phyloP scores from a whole-genome alignment of 768 basidiomycete species.

The Psilocybe tampanensis region DNA sequence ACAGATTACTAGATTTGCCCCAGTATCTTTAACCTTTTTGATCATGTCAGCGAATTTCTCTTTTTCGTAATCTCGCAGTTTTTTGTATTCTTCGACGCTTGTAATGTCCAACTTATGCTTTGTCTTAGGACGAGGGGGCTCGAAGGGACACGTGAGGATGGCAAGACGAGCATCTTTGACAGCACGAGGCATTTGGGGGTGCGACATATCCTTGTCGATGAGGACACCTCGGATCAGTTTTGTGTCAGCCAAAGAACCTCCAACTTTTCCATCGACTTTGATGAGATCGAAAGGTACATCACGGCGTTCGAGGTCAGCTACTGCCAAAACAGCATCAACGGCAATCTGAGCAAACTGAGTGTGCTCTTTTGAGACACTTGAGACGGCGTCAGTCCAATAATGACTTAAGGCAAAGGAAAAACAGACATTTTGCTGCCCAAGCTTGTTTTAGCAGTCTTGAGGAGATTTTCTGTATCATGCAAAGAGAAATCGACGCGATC shows the following conservation, averaged over 20 bases:
- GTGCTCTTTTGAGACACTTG: conserved; percentile 95
- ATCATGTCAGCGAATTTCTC: conserved; percentile 98
- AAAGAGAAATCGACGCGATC: conserved; percentile 87
- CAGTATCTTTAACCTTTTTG: conserved; percentile 91
- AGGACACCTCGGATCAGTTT: conserved; percentile 95
- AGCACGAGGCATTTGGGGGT: conserved; percentile 93
- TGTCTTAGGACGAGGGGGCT: conserved; percentile 98
- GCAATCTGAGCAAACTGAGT: conserved; percentile 96
- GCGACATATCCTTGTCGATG: conserved; percentile 99
- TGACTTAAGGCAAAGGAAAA: conserved; percentile 1
- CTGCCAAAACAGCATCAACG: conserved; percentile 93
- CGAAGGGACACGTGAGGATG: conserved; percentile 98
- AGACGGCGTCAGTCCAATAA: conserved; percentile 7
- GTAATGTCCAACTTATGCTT: conserved; percentile 99
- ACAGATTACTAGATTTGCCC: conserved; percentile 98
- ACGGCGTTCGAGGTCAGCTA: conserved; percentile 92
- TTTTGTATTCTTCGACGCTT: conserved; percentile 94
- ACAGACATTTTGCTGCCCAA: conserved; percentile 96
- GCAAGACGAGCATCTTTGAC: conserved; percentile 91
- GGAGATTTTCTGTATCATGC: conserved; percentile 80
- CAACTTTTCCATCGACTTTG: conserved; percentile 99
- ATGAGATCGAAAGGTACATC: conserved; percentile 98
- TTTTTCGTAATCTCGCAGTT: conserved; percentile 92
- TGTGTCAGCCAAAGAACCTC: conserved; percentile 94
- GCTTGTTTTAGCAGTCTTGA: conserved; percentile 95